Base-by-base conservation (phyloP, 177 flowering plant species). In the Telopea speciosissima region DNA sequence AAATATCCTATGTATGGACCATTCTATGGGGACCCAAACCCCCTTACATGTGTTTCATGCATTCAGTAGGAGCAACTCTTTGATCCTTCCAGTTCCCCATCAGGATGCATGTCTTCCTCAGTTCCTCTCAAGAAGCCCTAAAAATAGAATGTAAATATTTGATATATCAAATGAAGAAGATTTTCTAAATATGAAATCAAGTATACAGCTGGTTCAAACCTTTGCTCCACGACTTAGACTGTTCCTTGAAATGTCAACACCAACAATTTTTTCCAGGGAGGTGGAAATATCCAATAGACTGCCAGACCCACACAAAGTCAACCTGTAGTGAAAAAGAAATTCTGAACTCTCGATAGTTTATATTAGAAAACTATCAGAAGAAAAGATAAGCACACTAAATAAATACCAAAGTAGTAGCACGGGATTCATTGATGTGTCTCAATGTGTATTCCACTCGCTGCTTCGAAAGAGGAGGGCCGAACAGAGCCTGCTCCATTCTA, bases 301-400 rank as follows among this genome's bases (percentile, higher is more conserved):
- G 71, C 99, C 99, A 63, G 99, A 93, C 24, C 99, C 99, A 74
- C 99, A 95, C 98, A 81, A 91, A 95, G 75, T 95, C 99, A 82
- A 91, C 89, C 99, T 95, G 86, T 65, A 71, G 73, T n/a, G 64
- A 66, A 25, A 66, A 16, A 22, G 8, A 66, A 45, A 70, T 52
- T 21, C 19, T n/a, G n/a, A 24, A 54, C 68, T 54, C 52, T 31
- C 33, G 63, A 62, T 1, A 13, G 10, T 24, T 25, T 10, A 25
- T 16, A 14, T 25, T 17, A 23, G 12, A 28, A 5, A 12, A 49
- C 19, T 16, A 12, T 12, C 54, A 71, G 65, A 19, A 4, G 24
- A 67, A 63, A 17, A 65, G 54, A 25, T 22, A 13, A 67, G 33
- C 44, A 59, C 23, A 22, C 9, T n/a, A 62, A n/a, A 42, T 12